Base-by-base conservation (phyloP, 208 protist species). In the Blastocrithidia nonstop region DNA sequence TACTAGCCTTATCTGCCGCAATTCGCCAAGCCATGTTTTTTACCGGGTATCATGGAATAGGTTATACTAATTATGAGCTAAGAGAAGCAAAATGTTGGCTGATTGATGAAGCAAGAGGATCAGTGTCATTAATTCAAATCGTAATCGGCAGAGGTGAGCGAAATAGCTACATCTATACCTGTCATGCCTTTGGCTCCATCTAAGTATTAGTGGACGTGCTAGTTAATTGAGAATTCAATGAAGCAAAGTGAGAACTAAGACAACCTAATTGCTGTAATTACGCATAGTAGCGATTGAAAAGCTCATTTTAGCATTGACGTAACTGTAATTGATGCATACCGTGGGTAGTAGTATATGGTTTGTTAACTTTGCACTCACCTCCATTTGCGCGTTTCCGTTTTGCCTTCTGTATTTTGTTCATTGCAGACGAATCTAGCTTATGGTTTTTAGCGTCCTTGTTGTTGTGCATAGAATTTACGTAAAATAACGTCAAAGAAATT, bases 81-180 rank as follows among this genome's bases (percentile, higher is more conserved):
- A 73, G 46, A 3, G 57, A 49, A 42, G 81, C 54, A 46, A 90
- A 68, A 54, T 71, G 76, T 21, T 45, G 41, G 1, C 56, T 45
- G 22, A 90, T 64, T 24, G 54, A 31, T 7, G 11, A 20, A 1
- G 76, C 81, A 17, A 90, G 57, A 0, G 81, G 73, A 40, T 90
- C 81, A 1, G 76, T 81, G 53, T 86, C 76, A 54, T 86, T 84
- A 28, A 90, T 59, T 76, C 81, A 90, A 27, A 86, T 61, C n/a
- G 81, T 90, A 6, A 68, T 86, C 6, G 64, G 67, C 26, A 90
- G 68, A 16, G 68, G 66, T 29, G 61, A 63, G 25, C 76, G 71
- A 45, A 90, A 81, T n/a, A 80, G 47, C 20, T 26, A 40, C 73
- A 90, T 70, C 38, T 86, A 72, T 16, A 38, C 28, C 15, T 45